Conservation (phyloP, 139 green algal species). For the Dunaliella sp. region DNA sequence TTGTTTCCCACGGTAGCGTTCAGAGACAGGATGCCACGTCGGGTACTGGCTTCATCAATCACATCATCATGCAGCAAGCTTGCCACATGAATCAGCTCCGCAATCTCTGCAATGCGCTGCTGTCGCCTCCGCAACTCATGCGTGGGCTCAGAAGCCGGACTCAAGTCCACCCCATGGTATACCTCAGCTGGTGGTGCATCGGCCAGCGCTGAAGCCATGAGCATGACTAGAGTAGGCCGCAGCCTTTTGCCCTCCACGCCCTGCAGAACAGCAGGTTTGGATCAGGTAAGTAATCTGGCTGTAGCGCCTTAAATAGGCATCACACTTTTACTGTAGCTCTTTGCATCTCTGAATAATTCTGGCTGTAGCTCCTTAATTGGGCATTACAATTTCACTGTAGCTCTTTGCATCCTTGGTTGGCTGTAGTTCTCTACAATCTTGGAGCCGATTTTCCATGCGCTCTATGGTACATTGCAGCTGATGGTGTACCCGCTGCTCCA, state of each 20-base stretch:
- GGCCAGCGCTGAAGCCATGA: constrained; percentile 80
- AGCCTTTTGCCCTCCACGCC: constrained; percentile 84
- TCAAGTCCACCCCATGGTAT: constrained; percentile 56
- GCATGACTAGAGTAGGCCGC: constrained; percentile 61
- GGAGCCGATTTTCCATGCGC: too few relatives aligned
- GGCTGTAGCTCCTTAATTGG: too few relatives aligned
- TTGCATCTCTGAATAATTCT: too few relatives aligned
- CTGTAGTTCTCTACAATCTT: too few relatives aligned
- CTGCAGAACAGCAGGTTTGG: too few relatives aligned
- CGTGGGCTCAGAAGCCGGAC: constrained; percentile 54
- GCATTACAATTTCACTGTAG: too few relatives aligned
- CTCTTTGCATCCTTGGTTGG: too few relatives aligned
- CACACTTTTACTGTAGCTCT: too few relatives aligned
- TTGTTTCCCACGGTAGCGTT: constrained; percentile 83
- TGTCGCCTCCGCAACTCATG: constrained; percentile 72
- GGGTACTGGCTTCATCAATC: constrained; percentile 84
- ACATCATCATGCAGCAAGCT: constrained; percentile 97
- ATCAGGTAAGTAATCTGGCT: too few relatives aligned
- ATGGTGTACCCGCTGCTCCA: too few relatives aligned
- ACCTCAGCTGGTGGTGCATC: constrained; percentile 30
- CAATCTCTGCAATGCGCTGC: constrained; percentile 95
- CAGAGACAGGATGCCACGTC: constrained; percentile 78
- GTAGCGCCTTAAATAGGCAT: too few relatives aligned
- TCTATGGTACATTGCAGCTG: too few relatives aligned
- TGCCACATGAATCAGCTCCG: constrained; percentile 96